Base-by-base conservation (phyloP, 2,329 filamentous ascomycete genomes). In the Fusarium equiseti region DNA sequence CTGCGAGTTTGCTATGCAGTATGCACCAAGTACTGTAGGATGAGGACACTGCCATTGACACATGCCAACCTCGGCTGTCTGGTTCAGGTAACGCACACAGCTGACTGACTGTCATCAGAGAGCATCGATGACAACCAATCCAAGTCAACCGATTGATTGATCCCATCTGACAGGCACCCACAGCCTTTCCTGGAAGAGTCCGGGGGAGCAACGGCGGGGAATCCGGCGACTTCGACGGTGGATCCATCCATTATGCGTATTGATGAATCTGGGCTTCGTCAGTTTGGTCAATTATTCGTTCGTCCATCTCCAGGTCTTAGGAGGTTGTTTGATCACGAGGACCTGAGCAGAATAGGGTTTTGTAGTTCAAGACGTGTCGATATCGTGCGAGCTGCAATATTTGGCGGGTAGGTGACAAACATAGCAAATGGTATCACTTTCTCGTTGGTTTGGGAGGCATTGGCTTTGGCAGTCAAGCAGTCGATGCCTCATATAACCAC, bases 11-110 rank as follows among this genome's bases (percentile, higher is more conserved):
- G 51, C 44, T 38, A 32, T 15, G 43, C 11, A 24, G 29, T 46
- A 35, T 42, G 27, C n/a, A 45, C 26, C 31, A 18, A 52, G 32
- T 43, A 18, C 12, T n/a, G 24, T 44, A 40, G 38, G 38, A 43
- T 16, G 40, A 45, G 26, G 26, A 16, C 48, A 53, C 48, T 18
- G 24, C n/a, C 24, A 49, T 38, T 69, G 54, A 63, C 72, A 74
- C 72, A 72, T 74, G 72, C 62, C 46, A 66, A 55, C 72, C 72
- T 74, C 72, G 72, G 72, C 45, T 70, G 72, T 72, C 45, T 70
- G 54, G 53, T 55, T 48, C 43, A 68, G 32, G 49, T 51, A 59
- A 63, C 52, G 45, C 38, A 29, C 31, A 58, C 32, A 50, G 57
- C 52, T 60, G 51, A 58, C 63, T 57, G 46, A 67, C 54, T 40